Percentiles rank a stretch among this genome's conserved stretches.
Evolutionary conservation across 2,329 filamentous ascomycete genomes (phyloP).

Genomic region (Paracoccidioides brasiliensis): DNA sequence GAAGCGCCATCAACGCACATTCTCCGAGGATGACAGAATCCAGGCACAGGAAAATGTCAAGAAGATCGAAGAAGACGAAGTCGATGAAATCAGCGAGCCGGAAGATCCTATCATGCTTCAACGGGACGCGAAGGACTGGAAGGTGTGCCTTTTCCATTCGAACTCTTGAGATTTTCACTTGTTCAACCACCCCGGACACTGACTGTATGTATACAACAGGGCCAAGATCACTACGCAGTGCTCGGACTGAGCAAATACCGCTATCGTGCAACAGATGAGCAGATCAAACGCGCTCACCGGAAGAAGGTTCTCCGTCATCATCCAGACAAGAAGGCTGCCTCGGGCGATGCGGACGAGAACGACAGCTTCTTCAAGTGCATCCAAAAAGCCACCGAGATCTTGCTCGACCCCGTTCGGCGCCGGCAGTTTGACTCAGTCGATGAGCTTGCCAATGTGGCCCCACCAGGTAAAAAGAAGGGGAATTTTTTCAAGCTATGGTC

Average conservation of each 20-base stretch:
- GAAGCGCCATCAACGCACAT: constrained; percentile 87
- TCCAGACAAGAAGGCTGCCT: constrained; percentile 95
- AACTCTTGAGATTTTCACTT: neutral
- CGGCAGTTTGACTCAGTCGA: constrained; percentile 96
- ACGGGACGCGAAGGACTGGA: constrained; percentile 98
- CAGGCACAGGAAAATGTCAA: constrained; percentile 90
- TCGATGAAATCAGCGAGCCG: constrained; percentile 80
- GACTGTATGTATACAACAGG: constrained; percentile 34
- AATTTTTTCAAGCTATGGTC: constrained; percentile 95
- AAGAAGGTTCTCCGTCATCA: constrained; percentile 99
- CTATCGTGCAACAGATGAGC: constrained; percentile 84
- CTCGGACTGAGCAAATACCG: constrained; percentile 87
- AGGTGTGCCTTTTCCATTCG: constrained; percentile 44
- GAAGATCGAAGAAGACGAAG: constrained; percentile 85
- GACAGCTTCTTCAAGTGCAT: constrained; percentile 99
- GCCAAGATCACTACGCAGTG: constrained; percentile 95
- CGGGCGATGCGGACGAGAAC: constrained; percentile 67
- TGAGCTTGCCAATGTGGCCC: constrained; percentile 81
- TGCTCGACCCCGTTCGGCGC: constrained; percentile 81
- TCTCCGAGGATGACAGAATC: constrained; percentile 96
- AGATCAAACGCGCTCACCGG: constrained; percentile 97
- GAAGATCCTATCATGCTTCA: constrained; percentile 88
- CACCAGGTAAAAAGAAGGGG: constrained; percentile 74
- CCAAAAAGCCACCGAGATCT: constrained; percentile 90
- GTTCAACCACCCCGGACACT: neutral